Evolutionary conservation across 257 asterid species (phyloP).

Genomic region (Anisodus acutangulus): DNA sequence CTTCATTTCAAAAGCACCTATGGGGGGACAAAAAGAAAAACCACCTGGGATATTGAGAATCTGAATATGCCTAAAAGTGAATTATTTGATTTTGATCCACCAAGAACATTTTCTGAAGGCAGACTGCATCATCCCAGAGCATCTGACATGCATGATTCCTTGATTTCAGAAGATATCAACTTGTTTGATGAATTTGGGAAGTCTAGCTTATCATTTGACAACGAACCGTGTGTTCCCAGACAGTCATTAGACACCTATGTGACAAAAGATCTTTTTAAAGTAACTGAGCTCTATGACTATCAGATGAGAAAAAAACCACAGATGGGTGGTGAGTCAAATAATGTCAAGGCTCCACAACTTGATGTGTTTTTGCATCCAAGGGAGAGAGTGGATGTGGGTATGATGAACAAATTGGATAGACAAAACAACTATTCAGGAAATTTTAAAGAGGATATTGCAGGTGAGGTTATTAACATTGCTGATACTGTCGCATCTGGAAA

Average conservation of each 20-base stretch:
- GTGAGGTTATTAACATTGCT: slow-evolving; percentile 74
- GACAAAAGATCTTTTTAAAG: slow-evolving; percentile 41
- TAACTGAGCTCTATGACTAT: slow-evolving; percentile 47
- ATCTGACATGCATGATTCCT: slow-evolving; percentile 49
- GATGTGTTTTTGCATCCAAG: slow-evolving; percentile 48
- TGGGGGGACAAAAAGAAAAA: slow-evolving; percentile 59
- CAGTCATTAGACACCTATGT: slow-evolving; percentile 43
- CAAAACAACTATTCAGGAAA: slow-evolving; percentile 46
- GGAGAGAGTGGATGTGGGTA: slow-evolving; percentile 44
- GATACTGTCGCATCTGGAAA: slow-evolving; percentile 48
- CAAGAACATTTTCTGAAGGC: slow-evolving; percentile 47
- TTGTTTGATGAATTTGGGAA: slow-evolving; percentile 45
- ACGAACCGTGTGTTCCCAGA: slow-evolving; percentile 39
- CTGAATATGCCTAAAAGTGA: slow-evolving; percentile 45
- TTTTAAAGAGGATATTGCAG: slow-evolving; percentile 52
- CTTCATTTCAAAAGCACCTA: slow-evolving; percentile 48
- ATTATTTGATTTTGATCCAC: slow-evolving; percentile 50
- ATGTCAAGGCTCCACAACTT: slow-evolving; percentile 39
- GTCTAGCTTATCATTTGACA: slow-evolving; percentile 50
- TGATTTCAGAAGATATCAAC: slow-evolving; percentile 51
- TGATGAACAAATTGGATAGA: slow-evolving; percentile 38
- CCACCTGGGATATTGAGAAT: slow-evolving; percentile 43
- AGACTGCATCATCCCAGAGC: slow-evolving; percentile 48
- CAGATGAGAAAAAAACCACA: slow-evolving; percentile 49
- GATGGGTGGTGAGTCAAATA: slow-evolving; percentile 44